phyloP scores from a whole-genome alignment of 2,329 filamentous ascomycete species.

The Didymosphaeria variabile region DNA sequence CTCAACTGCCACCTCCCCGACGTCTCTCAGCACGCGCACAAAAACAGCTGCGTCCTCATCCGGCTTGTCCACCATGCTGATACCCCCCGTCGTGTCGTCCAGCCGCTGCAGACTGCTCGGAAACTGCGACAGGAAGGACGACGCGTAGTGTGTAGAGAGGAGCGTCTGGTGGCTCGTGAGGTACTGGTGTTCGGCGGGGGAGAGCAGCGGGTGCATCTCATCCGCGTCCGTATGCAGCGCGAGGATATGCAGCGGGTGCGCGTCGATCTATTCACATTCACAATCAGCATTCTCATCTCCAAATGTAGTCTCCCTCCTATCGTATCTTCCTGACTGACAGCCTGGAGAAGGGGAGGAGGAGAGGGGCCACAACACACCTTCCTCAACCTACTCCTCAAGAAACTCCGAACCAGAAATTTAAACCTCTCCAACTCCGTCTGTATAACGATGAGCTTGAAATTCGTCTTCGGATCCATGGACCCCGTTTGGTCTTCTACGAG shows the following conservation, averaged over 20 bases:
- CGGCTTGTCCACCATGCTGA: conserved; percentile 90
- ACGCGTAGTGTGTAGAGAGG: conserved; percentile 82
- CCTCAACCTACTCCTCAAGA: conserved; percentile 82
- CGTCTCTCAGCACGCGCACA: conserved; percentile 73
- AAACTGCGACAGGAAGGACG: conserved; percentile 85
- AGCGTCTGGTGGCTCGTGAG: conserved; percentile 85
- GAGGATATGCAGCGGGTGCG: conserved; percentile 77
- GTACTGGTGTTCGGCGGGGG: conserved; percentile 80
- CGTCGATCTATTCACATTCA: conserved; percentile 69
- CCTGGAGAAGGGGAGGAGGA: too few relatives aligned
- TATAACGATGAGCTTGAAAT: conserved; percentile 91
- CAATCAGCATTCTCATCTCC: not conserved
- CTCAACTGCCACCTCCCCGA: conserved; percentile 63
- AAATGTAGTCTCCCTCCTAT: too few relatives aligned
- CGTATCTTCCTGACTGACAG: too few relatives aligned
- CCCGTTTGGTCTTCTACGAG: conserved; percentile 71
- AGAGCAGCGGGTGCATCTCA: conserved; percentile 62
- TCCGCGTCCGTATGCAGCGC: conserved; percentile 56
- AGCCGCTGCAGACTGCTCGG: conserved; percentile 81
- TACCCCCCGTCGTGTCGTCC: conserved; percentile 88
- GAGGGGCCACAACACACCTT: conserved; percentile 70
- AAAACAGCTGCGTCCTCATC: conserved; percentile 88
- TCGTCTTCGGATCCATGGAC: conserved; percentile 87
- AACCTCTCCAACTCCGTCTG: conserved; percentile 96
- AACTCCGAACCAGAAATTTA: conserved; percentile 87